Base-by-base conservation (phyloP, 768 basidiomycete genomes). In the Suillus subaureus region DNA sequence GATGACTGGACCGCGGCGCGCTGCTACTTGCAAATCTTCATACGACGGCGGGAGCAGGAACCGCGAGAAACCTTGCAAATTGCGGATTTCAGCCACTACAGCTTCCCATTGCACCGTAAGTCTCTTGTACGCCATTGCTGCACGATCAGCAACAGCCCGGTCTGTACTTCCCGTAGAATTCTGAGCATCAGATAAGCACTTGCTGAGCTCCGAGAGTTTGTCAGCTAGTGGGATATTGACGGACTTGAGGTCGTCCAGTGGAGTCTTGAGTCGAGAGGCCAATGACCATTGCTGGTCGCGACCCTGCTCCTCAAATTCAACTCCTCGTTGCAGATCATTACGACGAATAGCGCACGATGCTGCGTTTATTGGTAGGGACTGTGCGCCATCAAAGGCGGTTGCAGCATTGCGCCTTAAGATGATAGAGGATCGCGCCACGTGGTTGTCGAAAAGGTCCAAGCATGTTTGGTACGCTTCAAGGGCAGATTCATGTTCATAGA, bases 231-330 rank as follows among this genome's bases (percentile, higher is more conserved):
- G 28, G 2, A 26, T 11, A 28, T 67, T 63, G 4, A 18, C 23
- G 4, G n/a, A 40, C 12, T 63, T 47, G 21, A 76, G 68, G 47
- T 67, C 64, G 55, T 77, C 74, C 5, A 74, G 45, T 8, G 76
- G 70, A 12, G 72, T 69, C 5, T 71, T 70, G 15, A 75, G 72
- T 33, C 72, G 66, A 28, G 69, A 61, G 7, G 74, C 40, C 54
- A 76, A 72, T 28, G 66, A 69, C 75, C 76, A 76, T 8, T 73
- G 69, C 13, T 73, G 62, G 13, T 69, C 70, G 4, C 72, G 72
- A 4, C 74, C 72, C 52, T 75, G 71, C 55, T 77, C 76, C 55
- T 75, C 56, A 69, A 75, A 72, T 64, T 75, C 72, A 13, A 76
- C 33, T 7, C 74, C 74, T 39, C 45, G 61, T 45, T 68, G 56